Evolutionary conservation across 345 rosid species (phyloP), one percentile per base, ranked within the genome.

Genomic region (Eutrema japonicum): DNA sequence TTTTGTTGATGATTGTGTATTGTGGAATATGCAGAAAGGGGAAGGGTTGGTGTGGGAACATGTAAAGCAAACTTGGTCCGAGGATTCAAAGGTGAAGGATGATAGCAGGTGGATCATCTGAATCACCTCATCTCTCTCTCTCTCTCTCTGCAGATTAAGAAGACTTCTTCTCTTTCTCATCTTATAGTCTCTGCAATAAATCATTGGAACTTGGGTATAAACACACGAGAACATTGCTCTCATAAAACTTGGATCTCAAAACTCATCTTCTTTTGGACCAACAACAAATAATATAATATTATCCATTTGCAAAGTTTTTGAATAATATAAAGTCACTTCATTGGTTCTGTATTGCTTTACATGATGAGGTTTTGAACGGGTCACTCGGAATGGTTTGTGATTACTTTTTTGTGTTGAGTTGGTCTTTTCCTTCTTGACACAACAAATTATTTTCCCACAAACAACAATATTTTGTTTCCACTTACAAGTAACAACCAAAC

Each of bases 21-120:
- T 50, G 12, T 2, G 61, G 67, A 42, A 45, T 35, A 38, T 41
- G 26, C 81, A 86, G 94, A 86, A 77, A 68, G 79, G 70, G 0
- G 78, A 80, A 2, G 83, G 87, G n/a, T 71, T 75, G 38, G 82
- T 74, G 46, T 89, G 84, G 66, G 58, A 85, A 83, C 89, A 86
- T 66, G 66, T 93, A 53, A 80, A 89, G 67, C 86, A 90, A 77
- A 89, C 86, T 33, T 93, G 97, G 98, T 73, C 84, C 7, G 86
- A 79, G 76, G 86, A 82, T 66, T 75, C 75, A 12, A 81, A 41
- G 61, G 79, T 68, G 16, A 80, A 84, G 74, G 85, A 85, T 79
- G 71, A 61, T 50, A 79, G 83, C 26, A 35, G 78, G 66, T 87
- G 90, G 87, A 61, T 80, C 64, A 64, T 79, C 74, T 77, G 59